Base-by-base conservation (phyloP, 805 yeast species). In the Pichia kluyveri region DNA sequence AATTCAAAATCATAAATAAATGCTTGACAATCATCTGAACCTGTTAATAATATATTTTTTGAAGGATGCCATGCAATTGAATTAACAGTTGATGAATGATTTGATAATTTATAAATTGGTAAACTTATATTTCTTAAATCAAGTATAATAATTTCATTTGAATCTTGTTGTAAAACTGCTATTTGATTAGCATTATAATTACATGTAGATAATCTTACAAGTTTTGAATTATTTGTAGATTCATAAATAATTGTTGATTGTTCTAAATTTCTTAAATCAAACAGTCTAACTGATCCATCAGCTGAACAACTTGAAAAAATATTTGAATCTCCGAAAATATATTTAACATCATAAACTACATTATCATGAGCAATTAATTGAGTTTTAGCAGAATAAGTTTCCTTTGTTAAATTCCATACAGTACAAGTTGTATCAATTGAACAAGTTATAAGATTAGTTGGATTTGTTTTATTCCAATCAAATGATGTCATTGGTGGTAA, bases 341-440 rank as follows among this genome's bases (percentile, higher is more conserved):
- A 93, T 53, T 85, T 78, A 31, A 90, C 98, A 62, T 93, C 99
- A 62, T 79, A 87, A 5, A 93, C 99, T 64, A 89, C 97, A 54
- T 83, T 80, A 62, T 93, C 99, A 65, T 93, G 99, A 0, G 99
- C 98, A 54, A 93, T 93, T 43, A 93, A 71, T 67, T 93, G 97
- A 1, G 98, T 91, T 60, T 84, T 86, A 15, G 95, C 96, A 5
- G 73, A 69, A 3, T 77, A 81, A 41, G 71, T 67, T 23, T 82
- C 76, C 40, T 79, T 75, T 26, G 71, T 66, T 32, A 89, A 64
- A 66, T 93, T 98, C 98, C 99, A 93, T 4, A 89, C 80, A 0
- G 98, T 90, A 67, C 99, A 93, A 0, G 99, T 93, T 1, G 99
- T 93, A 66, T 93, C 99, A 11, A 91, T 86, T 19, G 93, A 82